A percentile compares a stretch with the other conserved stretches of the same genome.
These are phyloP conservation scores for Syzygium malaccense DNA, from an alignment of 441 rosid genomes.

Conservation along the genomic window DNA sequence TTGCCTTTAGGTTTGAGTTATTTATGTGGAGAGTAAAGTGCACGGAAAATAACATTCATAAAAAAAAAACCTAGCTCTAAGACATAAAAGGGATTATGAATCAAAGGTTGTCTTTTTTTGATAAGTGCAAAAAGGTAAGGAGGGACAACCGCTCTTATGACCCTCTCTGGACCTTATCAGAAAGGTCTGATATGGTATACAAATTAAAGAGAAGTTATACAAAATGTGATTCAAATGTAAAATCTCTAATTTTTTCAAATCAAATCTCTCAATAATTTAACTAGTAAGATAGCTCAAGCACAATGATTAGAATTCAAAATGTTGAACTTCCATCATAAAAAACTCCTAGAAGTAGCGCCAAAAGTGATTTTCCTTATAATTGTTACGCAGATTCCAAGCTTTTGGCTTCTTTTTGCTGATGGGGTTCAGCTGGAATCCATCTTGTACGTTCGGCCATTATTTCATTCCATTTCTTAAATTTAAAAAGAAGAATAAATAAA, in stretches of 20 bases:
- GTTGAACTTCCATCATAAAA: neutral
- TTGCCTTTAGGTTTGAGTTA: neutral
- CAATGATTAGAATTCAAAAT: neutral
- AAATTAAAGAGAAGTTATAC: neutral
- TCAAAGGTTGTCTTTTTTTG: neutral
- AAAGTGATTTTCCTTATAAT: neutral
- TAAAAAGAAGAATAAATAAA: neutral
- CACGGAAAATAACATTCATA: neutral
- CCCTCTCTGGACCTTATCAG: fast-evolving
- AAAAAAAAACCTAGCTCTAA: neutral
- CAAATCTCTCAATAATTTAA: neutral
- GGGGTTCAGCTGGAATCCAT: neutral
- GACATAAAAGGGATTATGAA: neutral
- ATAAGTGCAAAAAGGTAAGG: neutral
- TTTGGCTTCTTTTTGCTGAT: neutral
- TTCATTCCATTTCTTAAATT: neutral
- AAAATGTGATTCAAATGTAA: fast-evolving
- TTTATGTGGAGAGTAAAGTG: neutral
- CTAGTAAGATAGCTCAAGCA: neutral
- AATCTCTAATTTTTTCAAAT: fast-evolving
- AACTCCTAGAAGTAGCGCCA: neutral
- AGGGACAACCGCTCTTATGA: neutral
- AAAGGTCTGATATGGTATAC: fast-evolving
- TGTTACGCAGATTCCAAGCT: neutral
- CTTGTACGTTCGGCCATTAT: neutral